Base-by-base conservation (phyloP, 805 yeast species). In the Wickerhamiella azyma region DNA sequence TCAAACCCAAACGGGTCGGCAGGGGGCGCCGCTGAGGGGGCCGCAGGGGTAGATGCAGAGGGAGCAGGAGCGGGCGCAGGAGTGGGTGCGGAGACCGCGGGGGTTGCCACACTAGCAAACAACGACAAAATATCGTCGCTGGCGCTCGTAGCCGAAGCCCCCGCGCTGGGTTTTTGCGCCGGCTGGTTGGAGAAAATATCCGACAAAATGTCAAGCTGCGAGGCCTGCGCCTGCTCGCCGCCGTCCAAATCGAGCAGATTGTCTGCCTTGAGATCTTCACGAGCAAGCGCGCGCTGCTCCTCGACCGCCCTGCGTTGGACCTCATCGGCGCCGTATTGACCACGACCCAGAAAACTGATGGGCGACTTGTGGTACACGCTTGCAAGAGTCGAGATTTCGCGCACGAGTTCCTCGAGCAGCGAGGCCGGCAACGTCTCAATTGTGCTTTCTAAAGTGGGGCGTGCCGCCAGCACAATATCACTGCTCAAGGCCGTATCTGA, bases 341-440 rank as follows among this genome's bases (percentile, higher is more conserved):
- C 69, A 28, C 65, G 59, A 47, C 72, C 72, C 52, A 77, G 66
- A 56, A 81, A 81, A 29, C 77, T 68, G 16, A 75, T 67, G 5
- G 83, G 76, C 10, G 96, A 94, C 58, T 81, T 81, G 63, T 82
- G 94, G 58, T 85, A 85, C 2, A 92, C 92, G 0, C 96, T 85
- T 33, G 95, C 79, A 50, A 92, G 71, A 8, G 92, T 81, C 2
- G 94, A 79, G 47, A 89, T 65, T 59, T 89, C 94, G n/a, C 66
- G 59, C 26, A 89, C 58, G 42, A 92, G 69, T 51, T 76, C 79
- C 37, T 78, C 75, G 48, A 88, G 70, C 4, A 85, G 68, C 18
- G 68, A 70, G 0, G 84, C 80, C 36, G 85, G 77, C 56, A 88
- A 80, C 16, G 70, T 63, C 37, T 85, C 80, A 26, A 88, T 75